phyloP scores from a whole-genome alignment of 1,284 basidiomycete species.

The Phellinidium pouzarii region DNA sequence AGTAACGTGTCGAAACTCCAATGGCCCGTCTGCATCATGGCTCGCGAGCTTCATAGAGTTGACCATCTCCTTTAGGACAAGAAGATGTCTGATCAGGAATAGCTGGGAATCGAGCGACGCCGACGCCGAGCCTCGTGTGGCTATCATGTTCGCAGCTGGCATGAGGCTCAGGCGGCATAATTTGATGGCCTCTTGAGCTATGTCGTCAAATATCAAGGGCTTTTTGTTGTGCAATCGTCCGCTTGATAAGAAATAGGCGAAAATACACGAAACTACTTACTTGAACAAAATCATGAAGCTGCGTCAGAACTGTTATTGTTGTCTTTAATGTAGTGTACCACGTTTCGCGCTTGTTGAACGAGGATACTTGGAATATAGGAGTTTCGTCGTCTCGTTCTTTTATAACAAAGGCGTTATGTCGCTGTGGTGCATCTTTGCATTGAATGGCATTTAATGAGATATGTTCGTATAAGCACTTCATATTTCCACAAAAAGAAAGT shows the following conservation, averaged over 20 bases:
- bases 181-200: slow-evolving; percentile 84
- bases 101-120: slow-evolving; percentile 64
- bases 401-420: slow-evolving; percentile 35
- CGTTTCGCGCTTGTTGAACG: slow-evolving; percentile 67
- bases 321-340: slow-evolving; percentile 87
- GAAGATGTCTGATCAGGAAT: slow-evolving; percentile 84
- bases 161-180: slow-evolving; percentile 77
- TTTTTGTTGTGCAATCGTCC: slow-evolving; percentile 28
- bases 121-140: slow-evolving; percentile 38
- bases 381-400: slow-evolving; percentile 60
- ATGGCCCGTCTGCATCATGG: slow-evolving; percentile 30
- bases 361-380: slow-evolving; percentile 65
- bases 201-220: slow-evolving; percentile 89
- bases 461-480: slow-evolving; percentile 1
- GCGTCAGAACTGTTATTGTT: slow-evolving; percentile 82
- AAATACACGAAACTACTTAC: slow-evolving; percentile 35
- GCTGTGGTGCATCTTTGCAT: slow-evolving; percentile 35
- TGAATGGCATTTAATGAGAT: slow-evolving; percentile 22
- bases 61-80: slow-evolving; percentile 86
- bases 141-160: slow-evolving; percentile 59
- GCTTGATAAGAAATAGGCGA: slow-evolving; percentile 2
- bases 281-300: slow-evolving; percentile 86
- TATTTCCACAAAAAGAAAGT: slow-evolving; percentile 17
- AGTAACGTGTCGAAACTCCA: slow-evolving; percentile 44
- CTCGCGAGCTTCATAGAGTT: slow-evolving; percentile 64